Evolutionary conservation across 768 basidiomycete genomes (phyloP), one percentile per base, ranked within the genome.

Genomic region (Macrolepiota fuliginosa): DNA sequence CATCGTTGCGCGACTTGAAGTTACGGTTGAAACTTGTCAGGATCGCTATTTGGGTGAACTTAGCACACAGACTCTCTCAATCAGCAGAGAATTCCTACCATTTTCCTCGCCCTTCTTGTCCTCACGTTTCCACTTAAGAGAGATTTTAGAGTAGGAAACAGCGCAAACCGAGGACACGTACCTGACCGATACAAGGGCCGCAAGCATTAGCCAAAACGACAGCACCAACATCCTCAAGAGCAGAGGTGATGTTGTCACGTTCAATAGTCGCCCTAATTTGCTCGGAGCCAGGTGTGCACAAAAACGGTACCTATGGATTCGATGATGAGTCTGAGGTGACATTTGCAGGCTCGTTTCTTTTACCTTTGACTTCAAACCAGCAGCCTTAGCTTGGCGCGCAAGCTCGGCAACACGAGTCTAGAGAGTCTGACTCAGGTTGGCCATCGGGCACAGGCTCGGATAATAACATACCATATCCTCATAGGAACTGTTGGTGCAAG

Each of bases 401-500:
- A 98, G 83, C 65, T 94, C 89, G 7, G 94, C 94, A 40, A 96
- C 96, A 63, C 92, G 87, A 7, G 94, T 94, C 94, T 94, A 68
- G 32, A 50, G 7, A 40, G 10, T 22, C 15, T 39, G n/a, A 40
- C 29, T 42, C 36, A 55, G 53, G 37, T 15, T 58, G 11, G 54
- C 56, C 62, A 53, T 52, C 63, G 63, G 67, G 40, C 58, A 56
- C 27, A 5, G 12, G 9, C 32, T 17, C 29, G 7, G 17, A 37
- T 24, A 11, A 25, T 32, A 36, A 45, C 60, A 11, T 63, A 92
- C 92, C 93, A 95, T 89, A 70, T 95, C 93, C 72, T 96, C 93
- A 71, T 98, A 99, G 4, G 95, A 97, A 62, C 95, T 97, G 73
- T 99, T 99, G 32, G 97, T 99, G 74, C 97, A 99, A n/a, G 94